Evolutionary conservation across 2,329 filamentous ascomycete species (phyloP).

Genomic region (Botrytis byssoidea): DNA sequence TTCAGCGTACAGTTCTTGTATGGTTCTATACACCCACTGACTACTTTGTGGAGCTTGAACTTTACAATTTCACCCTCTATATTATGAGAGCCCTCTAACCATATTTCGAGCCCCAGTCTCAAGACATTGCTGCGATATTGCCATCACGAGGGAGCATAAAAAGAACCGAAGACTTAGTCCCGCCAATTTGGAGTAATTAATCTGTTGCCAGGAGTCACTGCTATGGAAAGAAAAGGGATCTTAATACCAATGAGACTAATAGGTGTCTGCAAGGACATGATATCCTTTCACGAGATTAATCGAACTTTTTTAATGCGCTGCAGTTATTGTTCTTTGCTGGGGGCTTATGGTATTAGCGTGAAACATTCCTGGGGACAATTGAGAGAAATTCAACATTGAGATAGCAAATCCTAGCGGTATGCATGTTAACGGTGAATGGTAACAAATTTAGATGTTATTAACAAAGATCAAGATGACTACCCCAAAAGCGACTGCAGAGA

Average conservation of each 20-base stretch:
- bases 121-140: not conserved
- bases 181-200: not conserved
- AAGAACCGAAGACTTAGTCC: not conserved
- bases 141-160: not conserved
- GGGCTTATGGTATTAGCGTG: not conserved
- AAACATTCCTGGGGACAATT: not conserved
- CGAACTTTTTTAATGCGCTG: not conserved
- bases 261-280: not conserved
- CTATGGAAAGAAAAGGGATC: not conserved
- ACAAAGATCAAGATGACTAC: not conserved
- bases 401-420: not conserved
- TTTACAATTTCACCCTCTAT: not conserved
- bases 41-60: not conserved
- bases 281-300: not conserved
- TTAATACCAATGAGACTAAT: not conserved
- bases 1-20: not conserved
- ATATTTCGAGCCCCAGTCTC: not conserved
- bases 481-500: not conserved
- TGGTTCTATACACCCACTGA: not conserved
- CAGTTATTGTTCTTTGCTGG: not conserved
- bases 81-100: not conserved
- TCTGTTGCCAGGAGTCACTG: not conserved
- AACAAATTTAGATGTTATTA: not conserved
- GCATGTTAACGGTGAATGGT: not conserved
- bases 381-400: not conserved